Base-by-base conservation (phyloP, 1,139 yeast species). In the Saccharomyces pastorianus region DNA sequence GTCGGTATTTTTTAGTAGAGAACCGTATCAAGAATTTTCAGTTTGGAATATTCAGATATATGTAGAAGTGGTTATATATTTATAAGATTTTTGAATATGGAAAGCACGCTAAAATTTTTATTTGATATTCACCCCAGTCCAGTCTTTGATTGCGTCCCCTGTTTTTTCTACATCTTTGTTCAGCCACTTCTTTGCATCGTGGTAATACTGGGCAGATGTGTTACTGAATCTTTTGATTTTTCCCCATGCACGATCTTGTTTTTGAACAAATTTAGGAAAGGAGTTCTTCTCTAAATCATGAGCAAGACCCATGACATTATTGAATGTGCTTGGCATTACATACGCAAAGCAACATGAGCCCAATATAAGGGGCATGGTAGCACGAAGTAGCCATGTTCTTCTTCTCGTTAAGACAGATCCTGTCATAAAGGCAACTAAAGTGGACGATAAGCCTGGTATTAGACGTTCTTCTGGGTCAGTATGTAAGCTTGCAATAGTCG, bases 381-480 rank as follows among this genome's bases (percentile, higher is more conserved):
- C 72, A 64, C 85, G 83, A 14, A 88, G 69, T 3, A 85, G 53
- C 13, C 85, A 81, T 57, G 88, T 79, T 64, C 84, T 84, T 47
- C 59, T 65, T 66, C 96, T 88, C 2, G 96, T 82, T 51, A 87
- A 68, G 51, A 93, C 83, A 31, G 88, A 81, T 52, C 97, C 98
- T 3, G 95, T 75, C 63, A 91, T 78, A 2, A 84, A 78, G 14
- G 91, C 93, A 46, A 90, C 81, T 13, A 82, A 66, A 28, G 89
- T 76, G 65, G 88, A 90, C 28, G 88, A 73, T 6, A 85, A 73
- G 57, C 88, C 89, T 11, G 97, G 96, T 49, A 87, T 74, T 53
- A 91, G 72, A 57, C 83, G 88, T 70, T 90, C 98, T 52, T 79
- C 74, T 60, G 78, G 83, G 61, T 82, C 80, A 1, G 66, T 61